A percentile compares a stretch with the other conserved stretches of the same genome.
Conservation (phyloP, 306 rosid species). For the Urtica urens region DNA sequence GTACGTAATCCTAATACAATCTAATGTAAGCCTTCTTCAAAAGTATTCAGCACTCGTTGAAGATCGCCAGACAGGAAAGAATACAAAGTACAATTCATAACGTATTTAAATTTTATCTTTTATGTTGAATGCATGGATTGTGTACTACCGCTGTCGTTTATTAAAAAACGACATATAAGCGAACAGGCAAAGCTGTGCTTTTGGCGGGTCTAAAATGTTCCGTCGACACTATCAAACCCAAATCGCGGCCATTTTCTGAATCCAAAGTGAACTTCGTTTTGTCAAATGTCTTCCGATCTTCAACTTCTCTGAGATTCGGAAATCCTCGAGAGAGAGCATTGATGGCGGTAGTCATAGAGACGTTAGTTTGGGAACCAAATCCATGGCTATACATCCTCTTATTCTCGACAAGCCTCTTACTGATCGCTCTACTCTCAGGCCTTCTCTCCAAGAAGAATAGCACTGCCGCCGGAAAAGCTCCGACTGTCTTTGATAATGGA, state of each 20-base stretch:
- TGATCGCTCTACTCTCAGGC: slow-evolving; percentile 47
- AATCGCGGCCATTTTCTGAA: background rate
- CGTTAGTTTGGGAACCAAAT: slow-evolving; percentile 72
- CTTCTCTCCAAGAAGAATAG: slow-evolving; percentile 23
- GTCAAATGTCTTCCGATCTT: slow-evolving; percentile 19
- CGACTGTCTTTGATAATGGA: slow-evolving; percentile 65
- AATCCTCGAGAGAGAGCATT: slow-evolving; percentile 8
- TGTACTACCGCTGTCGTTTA: no score
- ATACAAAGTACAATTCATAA: no score
- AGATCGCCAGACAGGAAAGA: no score
- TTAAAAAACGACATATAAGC: no score
- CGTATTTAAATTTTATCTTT: no score
- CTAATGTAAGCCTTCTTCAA: no score
- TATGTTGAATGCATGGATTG: no score
- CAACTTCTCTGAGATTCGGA: slow-evolving; percentile 26
- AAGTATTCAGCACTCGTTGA: no score
- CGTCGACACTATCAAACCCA: slow-evolving; percentile 7
- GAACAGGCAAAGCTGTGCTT: no score
- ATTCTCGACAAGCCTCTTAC: slow-evolving; percentile 49
- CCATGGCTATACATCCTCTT: slow-evolving; percentile 46
- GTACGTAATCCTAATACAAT: no score
- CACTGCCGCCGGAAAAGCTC: slow-evolving; percentile 15
- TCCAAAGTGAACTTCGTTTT: slow-evolving; percentile 2
- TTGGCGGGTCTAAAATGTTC: no score
- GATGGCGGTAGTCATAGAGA: slow-evolving; percentile 77